These are phyloP conservation scores for Extremus antarcticus DNA, from an alignment of 495 filamentous ascomycete genomes.

Conservation along the genomic window DNA sequence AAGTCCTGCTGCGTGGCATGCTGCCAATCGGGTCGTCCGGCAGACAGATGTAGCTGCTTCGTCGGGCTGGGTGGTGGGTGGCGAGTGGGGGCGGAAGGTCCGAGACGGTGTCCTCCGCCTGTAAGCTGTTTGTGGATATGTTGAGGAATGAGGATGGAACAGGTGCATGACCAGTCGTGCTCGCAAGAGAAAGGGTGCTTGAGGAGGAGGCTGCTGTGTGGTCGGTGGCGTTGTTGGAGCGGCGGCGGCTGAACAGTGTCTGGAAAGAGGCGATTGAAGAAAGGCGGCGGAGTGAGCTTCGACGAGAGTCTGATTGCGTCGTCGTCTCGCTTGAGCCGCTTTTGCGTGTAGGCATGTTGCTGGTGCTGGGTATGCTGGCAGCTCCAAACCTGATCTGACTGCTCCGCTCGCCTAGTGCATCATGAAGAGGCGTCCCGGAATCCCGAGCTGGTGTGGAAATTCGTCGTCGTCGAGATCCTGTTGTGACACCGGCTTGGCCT, in stretches of 20 bases:
- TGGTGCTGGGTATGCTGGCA: no score
- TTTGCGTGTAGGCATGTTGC: slow-evolving; percentile 16
- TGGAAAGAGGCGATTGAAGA: slow-evolving; percentile 20
- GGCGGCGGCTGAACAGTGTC: slow-evolving; percentile 17
- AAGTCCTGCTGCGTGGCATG: slow-evolving; percentile 20
- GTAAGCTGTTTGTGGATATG: neutral
- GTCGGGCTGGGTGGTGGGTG: neutral
- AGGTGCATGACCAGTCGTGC: slow-evolving; percentile 5
- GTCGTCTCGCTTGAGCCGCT: slow-evolving; percentile 6
- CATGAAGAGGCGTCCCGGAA: neutral
- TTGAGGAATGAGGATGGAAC: neutral
- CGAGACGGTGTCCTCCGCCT: neutral
- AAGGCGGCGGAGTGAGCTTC: slow-evolving; percentile 14
- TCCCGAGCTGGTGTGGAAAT: neutral
- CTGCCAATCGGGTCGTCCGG: slow-evolving; percentile 17
- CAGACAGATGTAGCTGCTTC: slow-evolving; percentile 17
- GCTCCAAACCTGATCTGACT: no score
- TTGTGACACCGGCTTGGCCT: no score
- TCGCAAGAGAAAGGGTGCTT: slow-evolving; percentile 15
- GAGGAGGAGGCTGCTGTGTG: slow-evolving; percentile 11
- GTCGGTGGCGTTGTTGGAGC: slow-evolving; percentile 12
- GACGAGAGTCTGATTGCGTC: slow-evolving; percentile 6
- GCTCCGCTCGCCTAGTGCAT: no score
- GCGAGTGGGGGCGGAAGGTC: slow-evolving; percentile 8
- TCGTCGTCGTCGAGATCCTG: no score